Evolutionary conservation across 2,329 filamentous ascomycete species (phyloP), one percentile per base, ranked within the genome.

Genomic region (Monosporascus sp.): DNA sequence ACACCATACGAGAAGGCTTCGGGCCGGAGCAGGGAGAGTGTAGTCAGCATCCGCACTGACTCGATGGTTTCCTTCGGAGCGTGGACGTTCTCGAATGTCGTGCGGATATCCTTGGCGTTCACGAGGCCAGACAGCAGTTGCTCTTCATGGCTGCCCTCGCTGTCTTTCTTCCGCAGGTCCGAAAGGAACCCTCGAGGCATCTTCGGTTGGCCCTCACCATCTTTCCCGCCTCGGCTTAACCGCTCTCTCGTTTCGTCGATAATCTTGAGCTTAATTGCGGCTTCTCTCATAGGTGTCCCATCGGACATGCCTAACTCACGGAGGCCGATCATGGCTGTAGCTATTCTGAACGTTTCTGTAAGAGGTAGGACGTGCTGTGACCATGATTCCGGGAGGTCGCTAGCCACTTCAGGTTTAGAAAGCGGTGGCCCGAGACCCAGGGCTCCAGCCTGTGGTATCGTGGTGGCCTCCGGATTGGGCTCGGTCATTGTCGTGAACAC

Each of bases 1-100:
- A 99, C 90, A 70, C 94, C 94, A 61, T 99, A 99, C 11, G 85
- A 86, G 71, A 97, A 99, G n/a, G 92, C 93, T 57, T 97, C 92
- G 0, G 94, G 94, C 0, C 93, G 85, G 49, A 90, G 78, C 5
- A 99, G 78, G 0, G 92, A 94, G 18, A 99, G 76, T 1, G 89
- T 90, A 0, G 94, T 99, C 49, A 97, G 79, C 5, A 90, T 90
- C 67, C 93, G 91, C 51, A 99, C 78, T 1, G 92, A 88, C 22
- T 94, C 89, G 31, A 95, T 88, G 2, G 90, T 96, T 55, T 92
- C 90, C 0, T 79, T 72, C 0, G 91, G 85, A 2, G 87, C 90
- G 62, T 96, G 90, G 20, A 99, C 88, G 66, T 96, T 89, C 24
- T 82, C 78, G 66, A 97, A 99, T 0, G 90, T 95, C 0, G 89